Evolutionary conservation across 2,329 filamentous ascomycete genomes (phyloP), one percentile per base, ranked within the genome.

Genomic region (Leptodontidium sp.): DNA sequence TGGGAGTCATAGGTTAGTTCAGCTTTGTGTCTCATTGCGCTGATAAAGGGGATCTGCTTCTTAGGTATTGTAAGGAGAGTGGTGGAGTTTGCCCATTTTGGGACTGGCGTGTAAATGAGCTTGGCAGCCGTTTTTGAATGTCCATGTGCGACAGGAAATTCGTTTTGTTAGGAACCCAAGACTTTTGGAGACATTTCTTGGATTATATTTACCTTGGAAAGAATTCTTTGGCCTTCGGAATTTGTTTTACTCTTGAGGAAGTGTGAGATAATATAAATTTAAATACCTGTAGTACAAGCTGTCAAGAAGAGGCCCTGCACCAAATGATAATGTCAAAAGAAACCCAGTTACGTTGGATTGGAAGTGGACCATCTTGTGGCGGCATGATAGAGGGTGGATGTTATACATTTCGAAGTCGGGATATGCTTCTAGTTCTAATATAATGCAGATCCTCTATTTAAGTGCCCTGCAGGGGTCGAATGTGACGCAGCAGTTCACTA

Each of bases 401-500:
- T 43, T 45, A 38, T 59, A 59, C 57, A 26, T 59, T 26, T 9
- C 35, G 57, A 59, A 45, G n/a, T 59, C 57, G 11, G 14, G 38
- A 15, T 40, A 24, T 21, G 15, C 57, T 17, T 43, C 35, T 59
- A 59, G 21, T 59, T 59, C 21, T 59, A 59, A 8, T 26, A 43
- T 40, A 9, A 43, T 29, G 38, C 35, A 21, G 24, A 29, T 4
- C 32, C 55, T 58, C 32, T 24, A 6, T 35, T 35, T n/a, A 11
- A 29, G 6, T 40, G 4, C 57, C 35, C 12, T 29, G 21, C 21
- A 21, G 26, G 0, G 4, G n/a, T 21, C 32, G 21, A 40, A 12
- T 40, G 15, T 43, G 57, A 45, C 21, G 5, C 21, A 29, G 57
- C 38, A 15, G 2, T 45, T 38, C 35, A 47, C 26, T 71, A 76